Percentiles rank a stretch among this genome's conserved stretches.
Conservation (phyloP, 202 grass and related monocot genomes). For the Musa balbisiana region DNA sequence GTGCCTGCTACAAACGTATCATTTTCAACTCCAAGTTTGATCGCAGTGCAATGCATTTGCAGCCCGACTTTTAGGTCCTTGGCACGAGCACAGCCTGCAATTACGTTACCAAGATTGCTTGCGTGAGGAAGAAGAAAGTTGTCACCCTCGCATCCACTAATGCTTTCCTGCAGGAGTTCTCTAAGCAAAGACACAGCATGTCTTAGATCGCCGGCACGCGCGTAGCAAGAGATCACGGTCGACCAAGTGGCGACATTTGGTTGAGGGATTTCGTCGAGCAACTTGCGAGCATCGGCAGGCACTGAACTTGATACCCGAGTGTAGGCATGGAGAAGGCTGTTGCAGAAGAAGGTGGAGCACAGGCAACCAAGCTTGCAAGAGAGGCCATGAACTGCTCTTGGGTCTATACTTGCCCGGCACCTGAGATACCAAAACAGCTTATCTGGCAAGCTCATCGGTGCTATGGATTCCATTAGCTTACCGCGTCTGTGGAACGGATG, state of each 20-base stretch:
- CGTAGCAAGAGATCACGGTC: constrained; percentile 29
- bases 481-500: not conserved
- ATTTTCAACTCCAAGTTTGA: constrained; percentile 39
- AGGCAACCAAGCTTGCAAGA: constrained; percentile 43
- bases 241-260: constrained; percentile 46
- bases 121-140: constrained; percentile 24
- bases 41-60: constrained; percentile 27
- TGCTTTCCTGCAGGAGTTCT: constrained; percentile 19
- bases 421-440: constrained; percentile 1
- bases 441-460: not conserved
- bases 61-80: constrained; percentile 19
- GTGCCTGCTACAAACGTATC: constrained; percentile 37
- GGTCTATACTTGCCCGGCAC: constrained; percentile 4
- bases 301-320: not conserved
- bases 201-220: constrained; percentile 19
- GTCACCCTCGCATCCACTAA: not conserved
- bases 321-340: constrained; percentile 32
- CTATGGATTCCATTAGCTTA: not conserved
- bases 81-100: constrained; percentile 31
- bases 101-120: constrained; percentile 30
- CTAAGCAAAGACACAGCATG: constrained; percentile 32
- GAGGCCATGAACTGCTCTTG: constrained; percentile 27
- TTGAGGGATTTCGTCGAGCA: constrained; percentile 58
- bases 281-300: constrained; percentile 21
- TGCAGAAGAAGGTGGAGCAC: constrained; percentile 46